Evolutionary conservation across 495 filamentous ascomycete species (phyloP), one percentile per base, ranked within the genome.

Genomic region (Penicillium nucicola): DNA sequence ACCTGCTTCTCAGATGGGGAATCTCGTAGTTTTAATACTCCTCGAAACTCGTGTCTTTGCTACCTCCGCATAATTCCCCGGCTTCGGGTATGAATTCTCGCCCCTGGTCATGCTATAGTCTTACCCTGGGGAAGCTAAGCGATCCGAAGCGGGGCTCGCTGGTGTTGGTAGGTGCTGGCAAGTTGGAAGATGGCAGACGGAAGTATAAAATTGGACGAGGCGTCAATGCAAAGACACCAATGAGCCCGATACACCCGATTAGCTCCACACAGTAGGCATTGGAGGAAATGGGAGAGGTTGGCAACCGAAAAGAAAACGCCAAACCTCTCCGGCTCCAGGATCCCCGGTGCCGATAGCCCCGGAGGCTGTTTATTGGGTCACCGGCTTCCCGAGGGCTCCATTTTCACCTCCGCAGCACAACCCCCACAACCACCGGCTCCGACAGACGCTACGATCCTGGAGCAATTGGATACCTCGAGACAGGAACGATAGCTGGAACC

Each of bases 121-220:
- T 31, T 20, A 33, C 36, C 43, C 48, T 32, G 48, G 48, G 48
- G 48, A 50, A 50, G 39, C 39, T 37, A 43, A 11, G n/a, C 45
- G 25, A 40, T 31, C 17, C 25, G 45, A 18, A 7, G 36, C 19
- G 36, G 25, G 45, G 45, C 17, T 31, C 1, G 11, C 18, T 28
- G 20, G 20, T 22, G 25, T 8, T 28, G 25, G 25, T 9, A 28
- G 7, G 25, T 28, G 25, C 10, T 30, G 25, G 23, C 35, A 48
- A 32, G 20, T 48, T 17, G 17, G 30, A 28, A 28, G 18, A 23
- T 46, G 25, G 43, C 15, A 37, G 35, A 10, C 35, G 8, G 35
- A 17, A 37, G 8, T 15, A 9, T 37, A 5, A 10, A 17, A 37
- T 18, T 37, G 35, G 35, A 15, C 17, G 17, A 36, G 10, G 36